phyloP scores from a whole-genome alignment of 495 filamentous ascomycete species.

The Hypoxylon fuscum region DNA sequence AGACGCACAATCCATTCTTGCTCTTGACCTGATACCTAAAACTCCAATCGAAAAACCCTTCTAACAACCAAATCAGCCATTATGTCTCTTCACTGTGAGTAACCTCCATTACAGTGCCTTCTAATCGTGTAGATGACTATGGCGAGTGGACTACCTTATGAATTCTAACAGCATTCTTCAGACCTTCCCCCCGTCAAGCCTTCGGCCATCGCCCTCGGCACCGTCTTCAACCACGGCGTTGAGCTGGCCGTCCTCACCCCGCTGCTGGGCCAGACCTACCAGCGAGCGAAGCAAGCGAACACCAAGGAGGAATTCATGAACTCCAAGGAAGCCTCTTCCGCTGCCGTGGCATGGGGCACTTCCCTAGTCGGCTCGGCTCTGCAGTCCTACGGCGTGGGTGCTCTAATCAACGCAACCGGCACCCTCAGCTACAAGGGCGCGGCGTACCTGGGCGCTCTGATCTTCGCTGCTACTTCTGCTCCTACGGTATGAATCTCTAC shows the following conservation, averaged over 20 bases:
- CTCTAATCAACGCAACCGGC: conserved; percentile 93
- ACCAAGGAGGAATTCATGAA: conserved; percentile 95
- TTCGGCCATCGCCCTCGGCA: conserved; percentile 95
- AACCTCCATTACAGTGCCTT: too few species aligned
- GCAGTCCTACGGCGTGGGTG: conserved; percentile 94
- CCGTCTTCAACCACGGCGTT: conserved; percentile 86
- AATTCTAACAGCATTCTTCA: conserved; percentile 48
- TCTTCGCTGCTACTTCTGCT: conserved; percentile 91
- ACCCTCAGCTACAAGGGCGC: conserved; percentile 96
- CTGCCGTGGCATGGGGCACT: conserved; percentile 89
- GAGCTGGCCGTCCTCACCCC: conserved; percentile 77
- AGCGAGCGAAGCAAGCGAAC: conserved; percentile 89
- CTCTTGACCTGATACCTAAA: not conserved
- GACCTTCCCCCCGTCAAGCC: conserved; percentile 97
- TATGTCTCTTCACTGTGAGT: conserved; percentile 70
- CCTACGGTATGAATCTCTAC: conserved; percentile 81
- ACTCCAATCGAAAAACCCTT: conserved; percentile 5
- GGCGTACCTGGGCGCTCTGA: conserved; percentile 87
- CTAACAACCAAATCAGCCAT: conserved; percentile 42
- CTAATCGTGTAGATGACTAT: too few species aligned
- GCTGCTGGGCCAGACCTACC: conserved; percentile 94
- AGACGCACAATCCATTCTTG: not conserved
- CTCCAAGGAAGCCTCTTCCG: conserved; percentile 88
- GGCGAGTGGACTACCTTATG: too few species aligned
- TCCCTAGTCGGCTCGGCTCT: conserved; percentile 87